A percentile compares a stretch with the other conserved stretches of the same genome.
These are phyloP conservation scores for Striga hermonthica DNA, from an alignment of 305 asterid species.

Conservation along the genomic window DNA sequence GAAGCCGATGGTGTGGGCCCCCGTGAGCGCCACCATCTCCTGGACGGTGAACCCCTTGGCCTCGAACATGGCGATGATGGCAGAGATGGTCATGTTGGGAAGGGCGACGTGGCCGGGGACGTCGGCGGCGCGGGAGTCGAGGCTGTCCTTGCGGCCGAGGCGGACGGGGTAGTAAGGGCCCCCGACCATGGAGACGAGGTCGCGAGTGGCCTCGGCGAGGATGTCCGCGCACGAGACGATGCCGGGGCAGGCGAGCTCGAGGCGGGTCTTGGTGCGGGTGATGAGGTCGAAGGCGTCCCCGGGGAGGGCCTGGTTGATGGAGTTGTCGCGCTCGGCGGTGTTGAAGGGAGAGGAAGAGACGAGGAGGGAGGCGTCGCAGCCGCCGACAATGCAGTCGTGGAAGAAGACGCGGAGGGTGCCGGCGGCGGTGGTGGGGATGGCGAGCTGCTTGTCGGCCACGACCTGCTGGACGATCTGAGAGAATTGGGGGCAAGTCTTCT, in stretches of 20 bases:
- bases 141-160: slow-evolving; percentile 69
- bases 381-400: slow-evolving; percentile 85
- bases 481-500: slow-evolving; percentile 63
- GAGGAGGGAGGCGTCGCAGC: slow-evolving; percentile 84
- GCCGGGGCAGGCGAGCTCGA: slow-evolving; percentile 80
- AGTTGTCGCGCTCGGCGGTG: slow-evolving; percentile 43
- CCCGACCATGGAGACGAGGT: slow-evolving; percentile 68
- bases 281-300: slow-evolving; percentile 78
- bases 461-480: slow-evolving; percentile 44
- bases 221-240: slow-evolving; percentile 79
- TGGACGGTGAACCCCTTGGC: slow-evolving; percentile 39
- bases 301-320: slow-evolving; percentile 51
- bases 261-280: slow-evolving; percentile 58
- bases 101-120: slow-evolving; percentile 78
- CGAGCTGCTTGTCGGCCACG: slow-evolving; percentile 57
- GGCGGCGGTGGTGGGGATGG: slow-evolving; percentile 76
- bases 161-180: slow-evolving; percentile 62
- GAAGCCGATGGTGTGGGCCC: slow-evolving; percentile 86
- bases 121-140: slow-evolving; percentile 40
- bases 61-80: slow-evolving; percentile 49
- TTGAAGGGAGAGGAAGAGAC: slow-evolving; percentile 48
- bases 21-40: slow-evolving; percentile 76
- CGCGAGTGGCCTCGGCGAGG: slow-evolving; percentile 68
- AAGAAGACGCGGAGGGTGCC: slow-evolving; percentile 83
- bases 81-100: slow-evolving; percentile 54